A percentile compares a stretch with the other conserved stretches of the same genome.
These are phyloP conservation scores for Fraxinus baroniana DNA, from an alignment of 305 asterid species.

Conservation along the genomic window DNA sequence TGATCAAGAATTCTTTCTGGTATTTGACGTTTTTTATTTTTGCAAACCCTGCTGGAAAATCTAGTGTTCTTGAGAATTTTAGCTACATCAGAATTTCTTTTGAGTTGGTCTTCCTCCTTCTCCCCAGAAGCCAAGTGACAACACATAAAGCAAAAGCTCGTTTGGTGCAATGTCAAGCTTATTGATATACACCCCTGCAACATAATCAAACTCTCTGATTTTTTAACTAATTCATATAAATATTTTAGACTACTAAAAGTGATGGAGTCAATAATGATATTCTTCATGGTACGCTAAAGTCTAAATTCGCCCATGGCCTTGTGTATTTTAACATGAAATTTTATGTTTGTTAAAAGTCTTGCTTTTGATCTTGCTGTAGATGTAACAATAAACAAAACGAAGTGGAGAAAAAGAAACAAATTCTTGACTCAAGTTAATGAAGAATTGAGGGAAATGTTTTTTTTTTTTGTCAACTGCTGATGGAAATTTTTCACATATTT, in stretches of 20 bases:
- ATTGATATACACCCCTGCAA: not conserved
- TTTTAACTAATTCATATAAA: not conserved
- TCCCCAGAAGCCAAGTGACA: not conserved
- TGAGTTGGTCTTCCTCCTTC: not conserved
- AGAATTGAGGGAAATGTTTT: not conserved
- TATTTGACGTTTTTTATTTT: slow-evolving; percentile 36
- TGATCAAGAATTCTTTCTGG: slow-evolving; percentile 66
- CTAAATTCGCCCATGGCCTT: not conserved
- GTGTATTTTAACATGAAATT: not conserved
- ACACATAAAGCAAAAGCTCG: not conserved
- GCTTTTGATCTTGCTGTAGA: not conserved
- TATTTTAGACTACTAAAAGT: not conserved
- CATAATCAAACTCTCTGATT: not conserved
- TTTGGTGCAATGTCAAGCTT: not conserved
- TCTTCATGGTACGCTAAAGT: not conserved
- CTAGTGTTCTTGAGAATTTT: slow-evolving; percentile 64
- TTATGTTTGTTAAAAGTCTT: not conserved
- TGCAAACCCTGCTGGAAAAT: slow-evolving; percentile 54
- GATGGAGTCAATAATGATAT: not conserved
- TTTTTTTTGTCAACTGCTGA: not conserved
- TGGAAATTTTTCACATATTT: too few relatives aligned
- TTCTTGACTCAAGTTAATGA: not conserved
- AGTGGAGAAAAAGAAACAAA: not conserved
- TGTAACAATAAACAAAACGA: not conserved
- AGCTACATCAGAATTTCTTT: slow-evolving; percentile 41